These are phyloP conservation scores for Lasiodiplodia citricola DNA, from an alignment of 2,329 filamentous ascomycete genomes.

Conservation along the genomic window DNA sequence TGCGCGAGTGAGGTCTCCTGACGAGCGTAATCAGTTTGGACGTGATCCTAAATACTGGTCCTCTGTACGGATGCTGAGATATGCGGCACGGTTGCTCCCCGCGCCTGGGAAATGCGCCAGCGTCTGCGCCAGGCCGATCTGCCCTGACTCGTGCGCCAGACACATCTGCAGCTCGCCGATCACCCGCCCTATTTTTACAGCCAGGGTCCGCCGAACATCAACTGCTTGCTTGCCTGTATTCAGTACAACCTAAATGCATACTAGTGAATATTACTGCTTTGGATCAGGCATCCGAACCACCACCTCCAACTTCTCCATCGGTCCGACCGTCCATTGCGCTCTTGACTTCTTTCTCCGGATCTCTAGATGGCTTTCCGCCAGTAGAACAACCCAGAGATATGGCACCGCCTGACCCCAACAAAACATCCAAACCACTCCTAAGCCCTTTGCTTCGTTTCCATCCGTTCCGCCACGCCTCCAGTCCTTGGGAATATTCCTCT, in stretches of 20 bases:
- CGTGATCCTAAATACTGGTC: neutral
- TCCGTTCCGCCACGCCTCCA: constrained; percentile 51
- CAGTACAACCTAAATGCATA: neutral
- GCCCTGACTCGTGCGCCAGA: constrained; percentile 9
- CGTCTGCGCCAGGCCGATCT: neutral
- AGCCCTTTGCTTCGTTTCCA: constrained; percentile 23
- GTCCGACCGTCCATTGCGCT: constrained; percentile 16
- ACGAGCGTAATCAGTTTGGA: neutral
- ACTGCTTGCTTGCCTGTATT: neutral
- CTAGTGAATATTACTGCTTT: neutral
- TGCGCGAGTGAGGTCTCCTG: neutral
- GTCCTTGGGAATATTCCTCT: constrained; percentile 14
- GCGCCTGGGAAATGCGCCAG: neutral
- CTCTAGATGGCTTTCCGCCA: constrained; percentile 18
- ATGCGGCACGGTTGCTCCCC: neutral
- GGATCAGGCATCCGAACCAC: constrained; percentile 57
- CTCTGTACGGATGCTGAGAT: neutral
- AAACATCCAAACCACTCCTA: constrained; percentile 66
- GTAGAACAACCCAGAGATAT: constrained; percentile 64
- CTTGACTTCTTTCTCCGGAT: constrained; percentile 11
- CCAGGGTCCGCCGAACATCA: neutral
- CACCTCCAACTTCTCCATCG: constrained; percentile 56
- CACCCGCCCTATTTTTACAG: constrained; percentile 9
- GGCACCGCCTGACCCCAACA: constrained; percentile 77
- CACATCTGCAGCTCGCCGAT: neutral